phyloP scores from a whole-genome alignment of 306 rosid species.

The Lotus japonicus region DNA sequence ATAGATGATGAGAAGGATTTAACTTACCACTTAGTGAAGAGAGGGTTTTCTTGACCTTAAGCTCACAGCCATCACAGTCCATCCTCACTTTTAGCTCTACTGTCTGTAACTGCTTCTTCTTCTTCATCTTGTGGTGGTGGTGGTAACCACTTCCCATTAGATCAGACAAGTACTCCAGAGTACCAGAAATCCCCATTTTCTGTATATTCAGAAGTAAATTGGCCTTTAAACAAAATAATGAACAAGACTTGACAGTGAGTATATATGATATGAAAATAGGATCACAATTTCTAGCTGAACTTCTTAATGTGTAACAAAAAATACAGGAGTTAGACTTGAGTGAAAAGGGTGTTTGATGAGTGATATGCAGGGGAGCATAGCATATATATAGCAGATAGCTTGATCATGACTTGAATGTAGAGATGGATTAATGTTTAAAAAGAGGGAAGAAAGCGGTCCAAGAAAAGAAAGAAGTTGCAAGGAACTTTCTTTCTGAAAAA shows the following conservation, averaged over 20 bases:
- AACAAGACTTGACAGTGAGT: not conserved
- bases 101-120: constrained; percentile 73
- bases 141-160: constrained; percentile 48
- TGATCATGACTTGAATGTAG: constrained; percentile 15
- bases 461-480: constrained; percentile 33
- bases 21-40: constrained; percentile 66
- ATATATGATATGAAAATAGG: not conserved
- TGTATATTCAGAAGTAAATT: constrained; percentile 15
- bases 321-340: not conserved
- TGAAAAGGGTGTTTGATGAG: not conserved
- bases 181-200: constrained; percentile 90
- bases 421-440: constrained; percentile 21
- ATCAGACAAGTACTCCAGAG: constrained; percentile 84
- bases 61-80: constrained; percentile 99
- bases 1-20: constrained; percentile 2
- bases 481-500: constrained; percentile 31
- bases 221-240: not conserved
- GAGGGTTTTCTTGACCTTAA: constrained; percentile 87
- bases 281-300: not conserved
- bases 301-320: constrained; percentile 4
- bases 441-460: constrained; percentile 20
- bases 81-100: constrained; percentile 89
- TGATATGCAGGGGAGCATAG: not conserved
- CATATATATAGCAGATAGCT: not conserved
- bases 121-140: constrained; percentile 35